Conservation (phyloP, 352 stramenopile genomes). For the Phytophthora cajani region DNA sequence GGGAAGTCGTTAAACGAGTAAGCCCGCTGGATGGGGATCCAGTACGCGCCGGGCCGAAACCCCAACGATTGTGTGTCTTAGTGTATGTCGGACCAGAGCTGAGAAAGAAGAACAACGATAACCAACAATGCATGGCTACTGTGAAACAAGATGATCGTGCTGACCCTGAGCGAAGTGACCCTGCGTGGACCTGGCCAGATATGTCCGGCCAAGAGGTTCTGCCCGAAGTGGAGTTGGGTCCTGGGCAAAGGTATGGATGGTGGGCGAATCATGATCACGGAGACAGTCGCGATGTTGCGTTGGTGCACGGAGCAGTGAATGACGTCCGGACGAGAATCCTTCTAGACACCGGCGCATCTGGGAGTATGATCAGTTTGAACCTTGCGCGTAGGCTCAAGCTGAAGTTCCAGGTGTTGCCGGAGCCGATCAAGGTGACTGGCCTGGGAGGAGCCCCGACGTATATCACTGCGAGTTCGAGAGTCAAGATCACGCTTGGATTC, state of each 20-base stretch:
- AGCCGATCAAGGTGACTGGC: background rate
- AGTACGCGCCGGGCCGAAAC: conserved; percentile 14
- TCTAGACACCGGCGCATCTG: background rate
- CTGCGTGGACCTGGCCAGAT: background rate
- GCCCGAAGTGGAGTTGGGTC: background rate
- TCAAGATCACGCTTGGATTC: background rate
- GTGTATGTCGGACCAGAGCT: conserved; percentile 18
- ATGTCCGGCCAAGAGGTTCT: background rate
- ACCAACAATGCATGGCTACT: conserved; percentile 13
- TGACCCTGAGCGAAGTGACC: background rate
- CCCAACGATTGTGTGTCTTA: conserved; percentile 21
- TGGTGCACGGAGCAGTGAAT: conserved; percentile 1
- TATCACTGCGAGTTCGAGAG: background rate
- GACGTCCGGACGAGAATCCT: background rate
- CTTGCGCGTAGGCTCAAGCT: conserved; percentile 8
- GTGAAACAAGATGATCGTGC: conserved; percentile 1
- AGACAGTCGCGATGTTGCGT: background rate
- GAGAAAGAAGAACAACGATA: conserved; percentile 1
- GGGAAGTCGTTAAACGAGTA: conserved; percentile 26
- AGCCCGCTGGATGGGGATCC: conserved; percentile 21
- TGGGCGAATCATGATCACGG: background rate
- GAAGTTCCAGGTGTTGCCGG: background rate
- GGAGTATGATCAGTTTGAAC: conserved; percentile 3
- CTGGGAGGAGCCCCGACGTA: conserved; percentile 1
- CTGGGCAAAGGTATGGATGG: background rate